Conservation (phyloP, 805 yeast genomes). For the Hemisphaericaspora nanyangensis region DNA sequence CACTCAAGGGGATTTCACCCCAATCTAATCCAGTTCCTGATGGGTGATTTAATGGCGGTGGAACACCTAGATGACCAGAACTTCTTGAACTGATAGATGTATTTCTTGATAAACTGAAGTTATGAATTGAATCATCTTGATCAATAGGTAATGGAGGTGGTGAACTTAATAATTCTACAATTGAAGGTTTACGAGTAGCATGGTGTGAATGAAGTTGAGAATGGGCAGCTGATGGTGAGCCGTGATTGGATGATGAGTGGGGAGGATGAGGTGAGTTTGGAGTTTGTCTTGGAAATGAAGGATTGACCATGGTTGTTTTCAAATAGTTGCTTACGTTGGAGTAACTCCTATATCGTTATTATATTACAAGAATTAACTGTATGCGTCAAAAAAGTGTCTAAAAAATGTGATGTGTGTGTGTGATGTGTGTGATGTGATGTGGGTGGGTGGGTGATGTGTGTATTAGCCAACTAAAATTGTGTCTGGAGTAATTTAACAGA, state of each 20-base stretch:
- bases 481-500: no score
- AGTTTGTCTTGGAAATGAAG: constrained; percentile 16
- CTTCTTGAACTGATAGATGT: constrained; percentile 24
- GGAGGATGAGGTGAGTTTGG: constrained; percentile 12
- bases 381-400: no score
- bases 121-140: constrained; percentile 29
- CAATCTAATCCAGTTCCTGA: constrained; percentile 44
- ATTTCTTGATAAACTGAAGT: constrained; percentile 37
- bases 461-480: no score
- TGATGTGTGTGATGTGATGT: no score
- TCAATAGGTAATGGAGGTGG: constrained; percentile 64
- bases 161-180: constrained; percentile 69
- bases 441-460: no score
- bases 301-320: constrained; percentile 18
- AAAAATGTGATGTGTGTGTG: no score
- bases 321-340: no score
- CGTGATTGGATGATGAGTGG: constrained; percentile 1
- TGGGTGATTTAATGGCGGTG: constrained; percentile 2
- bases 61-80: constrained; percentile 10
- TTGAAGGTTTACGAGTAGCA: constrained; percentile 52
- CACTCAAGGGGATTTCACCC: constrained; percentile 67
- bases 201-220: constrained; percentile 8
- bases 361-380: no score
- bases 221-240: constrained; percentile 5
- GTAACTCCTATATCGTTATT: no score